Evolutionary conservation across 108 stramenopile species (phyloP).

Genomic region (Epipyxis sp.): DNA sequence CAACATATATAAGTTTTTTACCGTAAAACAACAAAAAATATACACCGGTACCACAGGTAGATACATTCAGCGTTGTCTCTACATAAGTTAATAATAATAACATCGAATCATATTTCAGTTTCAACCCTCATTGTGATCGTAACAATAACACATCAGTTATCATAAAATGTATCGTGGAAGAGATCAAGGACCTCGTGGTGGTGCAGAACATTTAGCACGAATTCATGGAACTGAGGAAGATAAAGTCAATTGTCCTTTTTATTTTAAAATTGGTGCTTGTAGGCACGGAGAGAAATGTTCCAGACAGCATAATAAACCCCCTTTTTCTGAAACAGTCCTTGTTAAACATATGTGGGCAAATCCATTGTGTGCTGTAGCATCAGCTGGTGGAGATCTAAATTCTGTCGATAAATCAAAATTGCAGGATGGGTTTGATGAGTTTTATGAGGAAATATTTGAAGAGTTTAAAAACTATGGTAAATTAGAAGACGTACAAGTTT

Average conservation of each 20-base stretch:
- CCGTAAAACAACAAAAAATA: no score
- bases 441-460: conserved; percentile 63
- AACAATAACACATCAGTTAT: no score
- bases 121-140: no score
- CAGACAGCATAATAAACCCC: conserved; percentile 88
- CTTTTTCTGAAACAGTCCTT: conserved; percentile 88
- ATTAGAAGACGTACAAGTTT: conserved; percentile 86
- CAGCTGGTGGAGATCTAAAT: conserved; percentile 49
- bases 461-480: conserved; percentile 89
- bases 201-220: conserved; percentile 86
- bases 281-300: conserved; percentile 89
- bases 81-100: no score
- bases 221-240: conserved; percentile 99
- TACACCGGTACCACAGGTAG: no score
- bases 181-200: conserved; percentile 37
- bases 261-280: conserved; percentile 97
- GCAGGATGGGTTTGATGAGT: conserved; percentile 70
- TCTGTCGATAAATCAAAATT: conserved; percentile 65
- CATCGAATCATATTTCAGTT: no score
- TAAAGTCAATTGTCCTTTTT: conserved; percentile 97
- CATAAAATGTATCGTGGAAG: background rate
- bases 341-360: conserved; percentile 90
- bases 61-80: no score
- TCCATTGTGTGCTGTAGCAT: conserved; percentile 55
- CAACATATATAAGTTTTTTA: no score